Evolutionary conservation across 345 rosid genomes (phyloP), one percentile per base, ranked within the genome.

Genomic region (Euphorbia peplus): DNA sequence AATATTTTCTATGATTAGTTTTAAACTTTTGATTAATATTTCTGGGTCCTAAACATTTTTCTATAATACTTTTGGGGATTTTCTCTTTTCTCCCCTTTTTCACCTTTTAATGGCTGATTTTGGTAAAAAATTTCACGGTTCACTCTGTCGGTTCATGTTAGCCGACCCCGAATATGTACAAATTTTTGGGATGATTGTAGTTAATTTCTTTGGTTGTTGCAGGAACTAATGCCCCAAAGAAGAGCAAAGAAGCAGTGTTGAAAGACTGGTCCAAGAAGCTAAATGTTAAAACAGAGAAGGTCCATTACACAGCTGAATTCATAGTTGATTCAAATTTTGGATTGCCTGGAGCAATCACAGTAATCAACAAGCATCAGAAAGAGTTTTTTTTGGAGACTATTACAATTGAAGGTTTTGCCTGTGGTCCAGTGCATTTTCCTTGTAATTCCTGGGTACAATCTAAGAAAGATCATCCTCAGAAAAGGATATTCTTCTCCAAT

Each of bases 371-470:
- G 77, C 99, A 95, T 60, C 98, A 88, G 48, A 80, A 81, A 59
- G 99, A 92, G 85, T 90, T 95, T 42, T 95, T 87, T 68, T 66
- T 95, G 68, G 99, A 95, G 82, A 83, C 79, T 25, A 95, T 95
- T 60, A 90, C 90, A 35, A 73, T 95, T 48, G 98, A 91, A 78
- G 96, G 96, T 14, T 95, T 92, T 76, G 84, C 96, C 50, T 76
- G 74, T 71, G 96, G 96, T 6, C 92, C 97, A 10, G 79, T 92
- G 32, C 95, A 95, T 79, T 95, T 95, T 71, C 95, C 95, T 21
- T 92, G 99, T 72, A 92, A 88, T 69, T 95, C 99, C 1, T 92
- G 97, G 98, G 97, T 95, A 3, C 99, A 92, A 76, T 78, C 98
- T 37, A 76, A 44, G 57, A 90, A 85, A 30, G 81, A 90, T 58